phyloP scores from a whole-genome alignment of 2,329 filamentous ascomycete species.

The Phaeomoniella chlamydospora region DNA sequence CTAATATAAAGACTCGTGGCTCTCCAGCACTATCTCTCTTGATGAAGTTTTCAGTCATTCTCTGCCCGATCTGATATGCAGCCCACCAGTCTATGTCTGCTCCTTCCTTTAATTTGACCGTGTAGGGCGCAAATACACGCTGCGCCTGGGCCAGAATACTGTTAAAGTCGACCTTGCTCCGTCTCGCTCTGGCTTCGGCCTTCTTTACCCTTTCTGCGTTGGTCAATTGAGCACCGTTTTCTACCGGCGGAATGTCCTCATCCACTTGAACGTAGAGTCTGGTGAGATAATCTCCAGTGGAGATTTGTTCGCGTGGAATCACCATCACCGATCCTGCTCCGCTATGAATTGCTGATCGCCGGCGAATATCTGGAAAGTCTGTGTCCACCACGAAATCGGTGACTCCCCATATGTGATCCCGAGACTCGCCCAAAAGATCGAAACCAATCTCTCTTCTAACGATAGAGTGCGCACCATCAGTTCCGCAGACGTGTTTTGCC shows the following conservation, averaged over 20 bases:
- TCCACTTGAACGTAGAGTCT: slow-evolving; percentile 52
- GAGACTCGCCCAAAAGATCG: slow-evolving; percentile 39
- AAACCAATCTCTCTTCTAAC: slow-evolving; percentile 43
- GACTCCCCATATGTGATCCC: slow-evolving; percentile 30
- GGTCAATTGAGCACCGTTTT: slow-evolving; percentile 5
- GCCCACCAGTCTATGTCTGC: slow-evolving; percentile 52
- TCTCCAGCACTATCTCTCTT: slow-evolving; percentile 18
- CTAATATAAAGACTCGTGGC: slow-evolving; percentile 31
- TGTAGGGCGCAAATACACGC: slow-evolving; percentile 53
- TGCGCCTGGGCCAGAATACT: slow-evolving; percentile 49
- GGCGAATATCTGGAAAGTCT: slow-evolving; percentile 47
- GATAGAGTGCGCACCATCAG: slow-evolving; percentile 56
- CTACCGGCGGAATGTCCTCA: slow-evolving; percentile 6
- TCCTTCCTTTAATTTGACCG: slow-evolving; percentile 38
- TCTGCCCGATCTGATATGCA: slow-evolving; percentile 53
- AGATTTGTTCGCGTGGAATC: slow-evolving; percentile 41
- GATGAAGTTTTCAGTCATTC: slow-evolving; percentile 44
- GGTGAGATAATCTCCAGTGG: slow-evolving; percentile 36
- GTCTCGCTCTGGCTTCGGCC: slow-evolving; percentile 34
- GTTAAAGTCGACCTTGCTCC: slow-evolving; percentile 48
- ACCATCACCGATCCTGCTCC: slow-evolving; percentile 46
- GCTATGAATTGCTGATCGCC: slow-evolving; percentile 43
- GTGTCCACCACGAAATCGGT: slow-evolving; percentile 38
- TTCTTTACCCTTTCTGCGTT: slow-evolving; percentile 19
- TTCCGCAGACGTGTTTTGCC: slow-evolving; percentile 41